Evolutionary conservation across 139 green algal genomes (phyloP).

Genomic region (Chlorella sp.): DNA sequence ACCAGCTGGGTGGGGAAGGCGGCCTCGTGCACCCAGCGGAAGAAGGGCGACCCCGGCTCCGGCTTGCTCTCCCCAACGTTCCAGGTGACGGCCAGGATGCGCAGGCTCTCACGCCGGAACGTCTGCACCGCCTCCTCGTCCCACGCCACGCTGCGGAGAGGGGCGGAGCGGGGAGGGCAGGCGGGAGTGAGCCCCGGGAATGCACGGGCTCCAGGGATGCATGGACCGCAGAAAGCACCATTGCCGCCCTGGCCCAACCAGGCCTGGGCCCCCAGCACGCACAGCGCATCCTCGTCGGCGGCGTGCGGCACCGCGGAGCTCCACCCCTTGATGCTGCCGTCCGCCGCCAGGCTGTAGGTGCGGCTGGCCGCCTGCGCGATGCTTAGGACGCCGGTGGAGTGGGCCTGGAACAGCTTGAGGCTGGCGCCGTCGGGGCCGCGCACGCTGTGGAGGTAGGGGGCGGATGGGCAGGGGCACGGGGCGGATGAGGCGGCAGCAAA

Average conservation of each 20-base stretch:
- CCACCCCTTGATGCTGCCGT: conserved; percentile 76
- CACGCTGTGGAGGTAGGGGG: background rate
- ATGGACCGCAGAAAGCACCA: background rate
- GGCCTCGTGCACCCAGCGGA: conserved; percentile 61
- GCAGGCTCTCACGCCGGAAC: conserved; percentile 49
- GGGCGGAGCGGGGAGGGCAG: background rate
- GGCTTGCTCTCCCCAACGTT: conserved; percentile 81
- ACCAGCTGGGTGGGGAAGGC: conserved; percentile 56
- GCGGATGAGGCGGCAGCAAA: background rate
- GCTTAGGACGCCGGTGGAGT: conserved; percentile 43
- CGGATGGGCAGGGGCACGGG: background rate
- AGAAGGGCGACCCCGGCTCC: conserved; percentile 29
- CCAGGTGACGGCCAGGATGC: conserved; percentile 82
- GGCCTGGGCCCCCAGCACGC: background rate
- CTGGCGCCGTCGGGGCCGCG: conserved; percentile 5
- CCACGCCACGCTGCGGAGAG: conserved; percentile 41
- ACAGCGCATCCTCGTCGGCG: conserved; percentile 32
- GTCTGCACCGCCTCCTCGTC: conserved; percentile 15
- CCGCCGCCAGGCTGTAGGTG: conserved; percentile 64
- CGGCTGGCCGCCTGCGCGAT: conserved; percentile 55
- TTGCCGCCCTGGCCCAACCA: background rate
- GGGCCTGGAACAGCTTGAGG: conserved; percentile 61
- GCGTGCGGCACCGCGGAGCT: conserved; percentile 18
- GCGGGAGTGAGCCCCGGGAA: background rate
- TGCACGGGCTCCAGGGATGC: background rate